Evolutionary conservation across 2,329 filamentous ascomycete species (phyloP), one percentile per base, ranked within the genome.

Genomic region (Colletotrichum graminicola): DNA sequence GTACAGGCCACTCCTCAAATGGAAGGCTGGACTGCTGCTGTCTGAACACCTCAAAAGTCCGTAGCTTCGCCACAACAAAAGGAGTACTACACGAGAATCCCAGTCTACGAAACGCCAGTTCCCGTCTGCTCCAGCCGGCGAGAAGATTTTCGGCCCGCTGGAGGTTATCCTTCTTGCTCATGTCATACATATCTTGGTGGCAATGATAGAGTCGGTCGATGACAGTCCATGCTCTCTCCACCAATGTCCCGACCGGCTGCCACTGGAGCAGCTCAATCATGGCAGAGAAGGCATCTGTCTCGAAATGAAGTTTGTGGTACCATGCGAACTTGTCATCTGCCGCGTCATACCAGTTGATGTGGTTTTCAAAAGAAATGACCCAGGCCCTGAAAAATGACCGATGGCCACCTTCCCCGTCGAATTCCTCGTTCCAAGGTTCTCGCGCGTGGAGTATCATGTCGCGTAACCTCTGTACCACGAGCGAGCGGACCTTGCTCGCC

Each of bases 231-330:
- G 85, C 87, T 39, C 85, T 82, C 59, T 89, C 87, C 8, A 88
- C 84, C 7, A 90, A 78, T 6, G 76, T 78, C 5, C 88, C 88
- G 2, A 80, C 80, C 1, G 66, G 63, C 43, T 86, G 85, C 43
- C 83, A 81, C 72, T 82, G 84, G 16, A 90, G 82, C 75, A 89
- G 85, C 7, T 86, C 86, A 0, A 85, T 84, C 77, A 89, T 82
- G 76, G 88, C 88, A 41, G 85, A 80, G 71, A 90, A 86, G 23
- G 89, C 79, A 63, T 89, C 88, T 52, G 86, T 78, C 74, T 89
- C 87, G 76, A 90, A 88, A 74, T 89, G 85, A 18, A 81, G 79
- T 65, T 84, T 83, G 75, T 84, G 80, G 74, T 86, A 89, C 88
- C 88, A 90, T 11, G 85, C 74, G 76, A 89, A 90, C 3, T 84